A percentile compares a stretch with the other conserved stretches of the same genome.
These are phyloP conservation scores for Xylaria curta DNA, from an alignment of 495 filamentous ascomycete species.

Conservation along the genomic window DNA sequence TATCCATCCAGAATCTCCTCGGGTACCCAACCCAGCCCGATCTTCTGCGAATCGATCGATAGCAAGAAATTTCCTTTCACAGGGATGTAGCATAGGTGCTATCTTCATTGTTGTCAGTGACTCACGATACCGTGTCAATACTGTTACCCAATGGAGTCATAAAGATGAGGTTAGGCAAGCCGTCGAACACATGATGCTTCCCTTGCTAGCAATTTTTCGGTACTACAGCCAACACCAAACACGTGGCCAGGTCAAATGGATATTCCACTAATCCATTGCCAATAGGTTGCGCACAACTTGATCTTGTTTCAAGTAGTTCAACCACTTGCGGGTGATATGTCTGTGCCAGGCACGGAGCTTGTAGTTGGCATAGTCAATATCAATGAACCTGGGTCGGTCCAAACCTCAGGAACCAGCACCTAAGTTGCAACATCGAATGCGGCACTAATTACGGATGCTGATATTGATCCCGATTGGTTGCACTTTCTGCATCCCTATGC, in stretches of 20 bases:
- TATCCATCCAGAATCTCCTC: neutral
- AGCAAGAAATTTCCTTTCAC: neutral
- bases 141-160: conserved; percentile 3
- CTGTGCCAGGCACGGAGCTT: conserved; percentile 50
- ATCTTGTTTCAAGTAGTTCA: conserved; percentile 30
- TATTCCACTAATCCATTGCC: neutral
- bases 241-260: conserved; percentile 17
- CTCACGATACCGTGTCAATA: conserved; percentile 14
- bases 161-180: neutral
- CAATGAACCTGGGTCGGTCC: conserved; percentile 46
- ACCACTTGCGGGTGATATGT: conserved; percentile 28
- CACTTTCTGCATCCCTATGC: conserved; percentile 37
- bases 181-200: neutral
- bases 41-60: neutral
- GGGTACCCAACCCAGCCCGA: neutral
- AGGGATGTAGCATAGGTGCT: neutral
- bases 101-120: conserved; percentile 12
- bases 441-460: conserved; percentile 35
- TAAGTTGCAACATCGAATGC: conserved; percentile 27
- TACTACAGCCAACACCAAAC: conserved; percentile 14
- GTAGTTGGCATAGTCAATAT: conserved; percentile 59
- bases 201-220: neutral
- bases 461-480: conserved; percentile 53
- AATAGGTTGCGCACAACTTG: neutral
- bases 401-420: conserved; percentile 21